Conservation (phyloP, 2,329 filamentous ascomycete species). For the Lachnellula occidentalis region DNA sequence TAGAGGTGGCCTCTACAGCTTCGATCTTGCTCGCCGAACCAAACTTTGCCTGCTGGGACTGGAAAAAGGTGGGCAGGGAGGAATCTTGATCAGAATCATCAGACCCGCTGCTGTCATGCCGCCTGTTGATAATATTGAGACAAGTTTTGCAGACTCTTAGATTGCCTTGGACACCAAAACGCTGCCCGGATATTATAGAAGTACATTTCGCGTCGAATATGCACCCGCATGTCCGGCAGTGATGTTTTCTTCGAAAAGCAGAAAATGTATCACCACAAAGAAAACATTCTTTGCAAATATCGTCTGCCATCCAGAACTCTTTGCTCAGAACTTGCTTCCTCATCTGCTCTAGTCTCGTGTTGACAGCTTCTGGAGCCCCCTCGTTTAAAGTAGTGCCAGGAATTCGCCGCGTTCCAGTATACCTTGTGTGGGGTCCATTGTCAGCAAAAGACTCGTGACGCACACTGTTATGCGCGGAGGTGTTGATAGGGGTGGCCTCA, state of each 20-base stretch:
- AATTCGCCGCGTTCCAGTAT: constrained; percentile 44
- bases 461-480: constrained; percentile 53
- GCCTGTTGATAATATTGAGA: constrained; percentile 81
- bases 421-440: constrained; percentile 36
- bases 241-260: constrained; percentile 91
- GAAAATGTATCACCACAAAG: constrained; percentile 85
- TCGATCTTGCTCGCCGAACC: constrained; percentile 35
- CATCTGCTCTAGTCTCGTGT: constrained; percentile 62
- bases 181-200: constrained; percentile 77
- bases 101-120: constrained; percentile 80
- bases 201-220: constrained; percentile 98
- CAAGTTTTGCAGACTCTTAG: constrained; percentile 91
- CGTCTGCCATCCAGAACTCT: constrained; percentile 99
- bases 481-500: constrained; percentile 52
- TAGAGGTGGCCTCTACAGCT: constrained; percentile 30
- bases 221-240: constrained; percentile 93
- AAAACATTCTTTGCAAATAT: constrained; percentile 97
- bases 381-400: constrained; percentile 53
- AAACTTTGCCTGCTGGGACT: constrained; percentile 45
- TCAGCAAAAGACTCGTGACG: constrained; percentile 52
- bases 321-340: constrained; percentile 84
- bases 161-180: constrained; percentile 79
- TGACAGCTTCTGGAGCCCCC: constrained; percentile 53
- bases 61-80: constrained; percentile 58
- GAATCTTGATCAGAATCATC: constrained; percentile 82